Evolutionary conservation across 2,329 filamentous ascomycete species (phyloP), one percentile per base, ranked within the genome.

Genomic region (Fusarium nanum): DNA sequence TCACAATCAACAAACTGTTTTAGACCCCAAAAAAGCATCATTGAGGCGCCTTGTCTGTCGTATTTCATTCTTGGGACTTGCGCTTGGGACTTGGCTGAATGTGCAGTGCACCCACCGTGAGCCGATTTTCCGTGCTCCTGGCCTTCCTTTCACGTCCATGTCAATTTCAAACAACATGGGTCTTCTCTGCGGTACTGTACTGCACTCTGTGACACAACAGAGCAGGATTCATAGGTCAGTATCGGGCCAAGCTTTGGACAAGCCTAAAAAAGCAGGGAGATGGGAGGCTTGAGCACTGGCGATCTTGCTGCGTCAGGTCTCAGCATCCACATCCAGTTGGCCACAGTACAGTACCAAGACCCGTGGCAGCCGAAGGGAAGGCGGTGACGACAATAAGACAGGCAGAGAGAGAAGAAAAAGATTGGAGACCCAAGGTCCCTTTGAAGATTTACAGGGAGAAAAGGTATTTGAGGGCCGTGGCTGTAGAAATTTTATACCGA

Each of bases 41-140:
- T 66, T 60, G 34, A 37, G 52, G 34, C 49, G 46, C 32, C 27
- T 65, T 45, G 61, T 25, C 53, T 50, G 46, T 58, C 60, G 60
- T 48, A 65, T 65, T 48, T 47, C 37, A 48, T 53, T 44, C 14
- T 46, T 57, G 47, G 47, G 34, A 45, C 23, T 32, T 32, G 13
- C 13, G 18, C 12, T 42, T 56, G 52, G 57, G 45, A 52, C 49
- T 52, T 56, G 52, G 37, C 55, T 65, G 28, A 49, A 62, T 56
- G 34, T 64, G 49, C 54, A 64, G 67, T 64, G 54, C 37, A 44
- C 56, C 42, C 41, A 30, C 40, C 44, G 49, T 37, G 57, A 70
- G 67, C 67, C 67, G 67, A 64, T 64, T 70, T 70, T 40, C 67
- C 67, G 67, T 64, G 57, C 54, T 70, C 44, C 37, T 49, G 64